Conservation (phyloP, 345 rosid genomes). For the Populus euphratica region DNA sequence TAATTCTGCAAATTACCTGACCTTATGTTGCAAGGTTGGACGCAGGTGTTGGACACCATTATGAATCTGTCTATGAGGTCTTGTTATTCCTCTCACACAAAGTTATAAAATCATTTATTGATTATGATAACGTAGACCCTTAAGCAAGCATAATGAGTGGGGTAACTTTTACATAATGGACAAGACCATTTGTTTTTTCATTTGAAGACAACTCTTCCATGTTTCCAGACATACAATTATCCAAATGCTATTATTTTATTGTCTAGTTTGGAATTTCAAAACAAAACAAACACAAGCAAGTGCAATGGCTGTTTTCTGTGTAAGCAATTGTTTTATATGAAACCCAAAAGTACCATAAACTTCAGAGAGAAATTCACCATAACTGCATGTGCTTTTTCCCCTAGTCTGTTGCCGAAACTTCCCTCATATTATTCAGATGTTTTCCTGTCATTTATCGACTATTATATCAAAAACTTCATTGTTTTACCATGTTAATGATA, state of each 20-base stretch:
- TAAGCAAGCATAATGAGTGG: not conserved
- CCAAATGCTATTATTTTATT: not conserved
- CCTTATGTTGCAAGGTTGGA: not conserved
- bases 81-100: not conserved
- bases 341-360: not conserved
- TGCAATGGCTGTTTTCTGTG: not conserved
- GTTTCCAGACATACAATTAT: too few relatives aligned
- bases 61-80: not conserved
- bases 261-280: not conserved
- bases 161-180: not conserved
- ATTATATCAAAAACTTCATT: not conserved
- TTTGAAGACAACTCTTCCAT: not conserved
- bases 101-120: not conserved
- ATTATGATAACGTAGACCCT: not conserved
- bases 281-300: not conserved
- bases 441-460: not conserved
- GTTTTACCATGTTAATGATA: not conserved
- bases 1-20: not conserved
- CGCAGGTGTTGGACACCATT: not conserved
- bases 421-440: not conserved
- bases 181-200: not conserved
- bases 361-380: not conserved
- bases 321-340: not conserved
- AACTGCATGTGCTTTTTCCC: not conserved
- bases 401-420: not conserved